Evolutionary conservation across 2,329 filamentous ascomycete species (phyloP).

Genomic region (Arthroderma sp.): DNA sequence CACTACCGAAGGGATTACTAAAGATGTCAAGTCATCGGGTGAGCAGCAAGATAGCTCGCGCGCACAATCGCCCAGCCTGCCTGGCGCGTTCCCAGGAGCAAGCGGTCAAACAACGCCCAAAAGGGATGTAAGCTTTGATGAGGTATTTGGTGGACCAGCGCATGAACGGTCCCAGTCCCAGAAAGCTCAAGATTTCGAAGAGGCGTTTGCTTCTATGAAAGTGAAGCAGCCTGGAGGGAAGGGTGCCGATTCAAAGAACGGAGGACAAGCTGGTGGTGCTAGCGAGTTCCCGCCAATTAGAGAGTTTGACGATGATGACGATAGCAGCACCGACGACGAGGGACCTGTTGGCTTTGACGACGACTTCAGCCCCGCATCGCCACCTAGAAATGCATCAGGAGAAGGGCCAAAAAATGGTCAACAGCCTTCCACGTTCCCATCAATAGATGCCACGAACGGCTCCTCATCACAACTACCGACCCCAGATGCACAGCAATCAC

Average conservation of each 20-base stretch:
- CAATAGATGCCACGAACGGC: constrained; percentile 26
- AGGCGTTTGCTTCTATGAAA: constrained; percentile 34
- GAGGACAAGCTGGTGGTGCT: constrained; percentile 22
- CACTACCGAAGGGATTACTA: neutral
- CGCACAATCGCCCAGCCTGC: constrained; percentile 17
- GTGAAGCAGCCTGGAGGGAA: constrained; percentile 34
- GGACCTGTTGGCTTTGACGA: constrained; percentile 64
- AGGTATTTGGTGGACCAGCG: constrained; percentile 31
- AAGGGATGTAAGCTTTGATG: constrained; percentile 32
- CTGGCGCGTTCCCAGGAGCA: constrained; percentile 35
- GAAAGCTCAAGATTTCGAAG: constrained; percentile 35
- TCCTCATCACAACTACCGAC: constrained; percentile 35
- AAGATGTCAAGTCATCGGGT: constrained; percentile 5
- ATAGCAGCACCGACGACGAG: constrained; percentile 62
- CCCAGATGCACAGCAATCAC: constrained; percentile 44
- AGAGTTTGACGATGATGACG: constrained; percentile 68
- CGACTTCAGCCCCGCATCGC: constrained; percentile 61
- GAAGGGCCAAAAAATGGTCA: constrained; percentile 24
- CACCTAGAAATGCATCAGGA: constrained; percentile 16
- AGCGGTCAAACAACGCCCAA: constrained; percentile 5
- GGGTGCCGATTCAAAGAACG: constrained; percentile 22
- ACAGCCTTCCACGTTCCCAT: constrained; percentile 26
- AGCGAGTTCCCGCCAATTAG: constrained; percentile 87
- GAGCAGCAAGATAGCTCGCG: constrained; percentile 8
- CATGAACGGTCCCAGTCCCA: constrained; percentile 34